Percentiles rank a stretch among this genome's conserved stretches.
Conservation (phyloP, 257 asterid species). For the Solanum microdontum region DNA sequence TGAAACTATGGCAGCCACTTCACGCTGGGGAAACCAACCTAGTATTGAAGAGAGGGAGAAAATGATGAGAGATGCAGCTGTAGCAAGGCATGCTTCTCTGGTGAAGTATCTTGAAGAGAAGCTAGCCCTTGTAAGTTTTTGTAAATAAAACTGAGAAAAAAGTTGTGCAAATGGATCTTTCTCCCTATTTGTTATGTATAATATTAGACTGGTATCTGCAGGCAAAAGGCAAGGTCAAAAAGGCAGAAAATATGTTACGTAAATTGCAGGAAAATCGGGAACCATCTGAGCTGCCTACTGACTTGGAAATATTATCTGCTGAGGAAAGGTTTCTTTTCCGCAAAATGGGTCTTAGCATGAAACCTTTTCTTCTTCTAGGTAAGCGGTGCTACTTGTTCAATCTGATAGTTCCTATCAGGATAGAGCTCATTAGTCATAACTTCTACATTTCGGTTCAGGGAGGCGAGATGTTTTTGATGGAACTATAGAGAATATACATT, state of each 20-base stretch:
- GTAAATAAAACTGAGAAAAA: neutral
- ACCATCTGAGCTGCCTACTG: conserved; percentile 57
- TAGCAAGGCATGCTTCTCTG: conserved; percentile 48
- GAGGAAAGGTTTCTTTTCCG: conserved; percentile 84
- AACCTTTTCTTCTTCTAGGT: conserved; percentile 70
- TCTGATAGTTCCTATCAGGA: neutral
- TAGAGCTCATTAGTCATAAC: neutral
- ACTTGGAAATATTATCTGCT: conserved; percentile 71
- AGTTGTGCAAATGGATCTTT: neutral
- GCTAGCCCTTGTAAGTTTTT: conserved; percentile 56
- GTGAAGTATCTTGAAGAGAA: conserved; percentile 54
- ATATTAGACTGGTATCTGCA: conserved; percentile 14
- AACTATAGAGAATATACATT: conserved; percentile 86
- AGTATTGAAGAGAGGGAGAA: conserved; percentile 43
- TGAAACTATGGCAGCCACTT: conserved; percentile 84
- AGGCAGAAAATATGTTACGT: conserved; percentile 53
- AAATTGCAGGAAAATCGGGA: conserved; percentile 52
- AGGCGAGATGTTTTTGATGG: conserved; percentile 86
- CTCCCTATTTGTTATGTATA: neutral
- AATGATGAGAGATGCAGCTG: conserved; percentile 64
- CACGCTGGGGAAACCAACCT: conserved; percentile 58
- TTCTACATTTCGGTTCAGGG: conserved; percentile 31
- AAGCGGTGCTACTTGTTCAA: neutral
- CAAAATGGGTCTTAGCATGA: conserved; percentile 85
- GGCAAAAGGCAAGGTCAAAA: conserved; percentile 64